A percentile compares a stretch with the other conserved stretches of the same genome.
phyloP scores from a whole-genome alignment of 495 filamentous ascomycete genomes.

The Xylaria sp. region DNA sequence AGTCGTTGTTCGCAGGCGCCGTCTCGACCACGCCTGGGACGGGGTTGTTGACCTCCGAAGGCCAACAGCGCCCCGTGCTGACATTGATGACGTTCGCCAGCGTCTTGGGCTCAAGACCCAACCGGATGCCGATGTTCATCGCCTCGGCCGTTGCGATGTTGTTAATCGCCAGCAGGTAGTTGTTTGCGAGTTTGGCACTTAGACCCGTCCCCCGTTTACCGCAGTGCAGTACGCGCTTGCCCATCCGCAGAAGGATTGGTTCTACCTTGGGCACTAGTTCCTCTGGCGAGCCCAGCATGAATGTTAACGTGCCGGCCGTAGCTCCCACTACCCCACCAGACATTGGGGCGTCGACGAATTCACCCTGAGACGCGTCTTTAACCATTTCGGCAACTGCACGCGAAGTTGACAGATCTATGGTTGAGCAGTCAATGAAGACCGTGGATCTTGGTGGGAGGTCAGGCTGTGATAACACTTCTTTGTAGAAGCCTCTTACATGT shows the following conservation, averaged over 20 bases:
- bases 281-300: slow-evolving; percentile 81
- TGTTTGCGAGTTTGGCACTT: slow-evolving; percentile 89
- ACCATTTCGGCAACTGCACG: slow-evolving; percentile 69
- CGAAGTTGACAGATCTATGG: slow-evolving; percentile 83
- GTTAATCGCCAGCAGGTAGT: slow-evolving; percentile 89
- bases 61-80: slow-evolving; percentile 89
- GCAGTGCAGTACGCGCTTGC: slow-evolving; percentile 79
- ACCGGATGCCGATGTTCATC: slow-evolving; percentile 87
- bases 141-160: slow-evolving; percentile 93
- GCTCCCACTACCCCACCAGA: slow-evolving; percentile 89
- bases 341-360: slow-evolving; percentile 83
- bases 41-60: slow-evolving; percentile 90
- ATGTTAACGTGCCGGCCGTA: slow-evolving; percentile 74
- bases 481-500: slow-evolving; percentile 78
- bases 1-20: slow-evolving; percentile 75
- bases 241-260: slow-evolving; percentile 76
- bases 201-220: slow-evolving; percentile 82
- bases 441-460: slow-evolving; percentile 58
- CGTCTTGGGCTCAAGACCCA: slow-evolving; percentile 81
- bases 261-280: slow-evolving; percentile 65
- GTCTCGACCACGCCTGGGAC: slow-evolving; percentile 81
- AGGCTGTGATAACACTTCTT: slow-evolving; percentile 65
- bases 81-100: slow-evolving; percentile 83
- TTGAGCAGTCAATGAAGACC: slow-evolving; percentile 83
- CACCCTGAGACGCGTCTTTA: slow-evolving; percentile 56